Conservation (phyloP, 768 basidiomycete species). For the Mycena pura region DNA sequence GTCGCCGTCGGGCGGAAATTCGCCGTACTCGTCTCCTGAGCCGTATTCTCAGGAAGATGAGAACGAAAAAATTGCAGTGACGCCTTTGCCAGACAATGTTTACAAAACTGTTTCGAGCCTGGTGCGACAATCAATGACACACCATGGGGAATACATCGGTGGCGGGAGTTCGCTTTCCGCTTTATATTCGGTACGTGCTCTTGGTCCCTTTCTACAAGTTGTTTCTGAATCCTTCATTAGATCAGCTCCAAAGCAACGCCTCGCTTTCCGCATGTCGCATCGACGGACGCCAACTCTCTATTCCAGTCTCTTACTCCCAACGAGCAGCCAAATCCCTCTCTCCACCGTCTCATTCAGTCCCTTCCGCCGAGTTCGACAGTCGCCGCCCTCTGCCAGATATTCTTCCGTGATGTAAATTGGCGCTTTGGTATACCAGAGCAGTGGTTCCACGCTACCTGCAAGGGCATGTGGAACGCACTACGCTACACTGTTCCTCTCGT, state of each 20-base stretch:
- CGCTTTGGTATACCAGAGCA: constrained; percentile 56
- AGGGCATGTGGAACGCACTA: constrained; percentile 54
- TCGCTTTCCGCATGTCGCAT: constrained; percentile 49
- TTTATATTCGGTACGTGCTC: constrained; percentile 50
- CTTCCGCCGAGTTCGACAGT: constrained; percentile 42
- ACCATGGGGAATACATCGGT: constrained; percentile 57
- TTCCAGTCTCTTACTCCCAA: constrained; percentile 13
- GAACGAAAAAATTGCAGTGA: constrained; percentile 23
- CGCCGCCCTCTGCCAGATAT: constrained; percentile 44
- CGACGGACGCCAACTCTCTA: constrained; percentile 41
- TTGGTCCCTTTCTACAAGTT: too few relatives aligned
- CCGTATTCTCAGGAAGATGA: constrained; percentile 24
- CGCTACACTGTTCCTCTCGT: constrained; percentile 39
- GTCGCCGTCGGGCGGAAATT: constrained; percentile 22
- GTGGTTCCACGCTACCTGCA: constrained; percentile 52
- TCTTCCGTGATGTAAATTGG: constrained; percentile 57
- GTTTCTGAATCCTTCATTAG: too few relatives aligned
- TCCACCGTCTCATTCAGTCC: constrained; percentile 42
- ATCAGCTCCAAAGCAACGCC: constrained; percentile 41
- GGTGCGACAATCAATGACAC: constrained; percentile 51
- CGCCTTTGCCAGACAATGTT: constrained; percentile 39
- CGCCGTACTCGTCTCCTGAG: constrained; percentile 29
- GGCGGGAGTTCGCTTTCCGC: constrained; percentile 54
- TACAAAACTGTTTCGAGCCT: constrained; percentile 49
- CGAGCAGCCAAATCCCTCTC: constrained; percentile 16